Base-by-base conservation (phyloP, 1,284 basidiomycete species). In the Heimioporus retisporus region DNA sequence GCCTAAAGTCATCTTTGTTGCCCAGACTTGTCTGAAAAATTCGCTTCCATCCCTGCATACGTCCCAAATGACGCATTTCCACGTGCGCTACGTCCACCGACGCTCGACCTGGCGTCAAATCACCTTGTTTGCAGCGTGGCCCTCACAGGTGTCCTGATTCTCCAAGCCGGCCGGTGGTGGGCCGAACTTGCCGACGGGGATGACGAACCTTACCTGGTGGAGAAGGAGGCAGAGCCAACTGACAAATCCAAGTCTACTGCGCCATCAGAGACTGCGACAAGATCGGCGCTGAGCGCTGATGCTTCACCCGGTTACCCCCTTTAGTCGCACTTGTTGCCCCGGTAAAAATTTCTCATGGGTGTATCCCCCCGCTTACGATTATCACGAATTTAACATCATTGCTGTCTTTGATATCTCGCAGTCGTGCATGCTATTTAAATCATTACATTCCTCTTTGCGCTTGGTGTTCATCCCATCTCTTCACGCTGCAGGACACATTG, bases 61-160 rank as follows among this genome's bases (percentile, higher is more conserved):
- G 75, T 81, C 40, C 51, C 74, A 65, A 80, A 78, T 65, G 84
- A 85, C 66, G 82, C 82, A 42, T 86, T 91, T 72, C 88, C 90
- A n/a, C 79, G 83, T 35, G 74, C 81, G 4, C 83, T 94, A 19
- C 86, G 88, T 35, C 81, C 77, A 53, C 84, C 88, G 18, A 91
- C 89, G 2, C 85, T 94, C 59, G 91, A 92, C 64, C 88, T 95
- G 63, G 93, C 93, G 2, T 93, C 93, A 42, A 90, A 86, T 71
- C 88, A 95, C 74, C 90, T 95, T 73, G 87, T 94, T 65, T 94
- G 92, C 81, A 92, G 91, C 73, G 93, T 95, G 55, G 90, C 92
- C 3, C 86, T 95, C 66, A 95, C 93, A 0, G 93, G 93, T 31
- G 90, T 94, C 31, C 81, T 95, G 55, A 87, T 88, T 18, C 85